Evolutionary conservation across 2,329 filamentous ascomycete genomes (phyloP), one percentile per base, ranked within the genome.

Genomic region (Colletotrichum noveboracense): DNA sequence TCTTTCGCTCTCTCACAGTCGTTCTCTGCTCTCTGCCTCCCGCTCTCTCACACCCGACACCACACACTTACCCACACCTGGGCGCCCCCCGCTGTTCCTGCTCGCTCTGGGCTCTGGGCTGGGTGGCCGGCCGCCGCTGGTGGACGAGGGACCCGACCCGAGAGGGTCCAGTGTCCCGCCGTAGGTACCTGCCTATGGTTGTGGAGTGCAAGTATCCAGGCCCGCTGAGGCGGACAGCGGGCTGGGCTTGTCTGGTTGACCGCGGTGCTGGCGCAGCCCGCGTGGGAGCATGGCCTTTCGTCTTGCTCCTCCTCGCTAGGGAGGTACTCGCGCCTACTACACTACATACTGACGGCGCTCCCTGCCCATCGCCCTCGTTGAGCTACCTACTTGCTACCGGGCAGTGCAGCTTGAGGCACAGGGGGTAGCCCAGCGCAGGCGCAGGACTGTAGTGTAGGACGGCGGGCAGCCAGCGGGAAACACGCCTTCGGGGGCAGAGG

Each of bases 371-470:
- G 43, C 18, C 43, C 43, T 52, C n/a, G 43, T 52, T 52, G 43
- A 52, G 43, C 10, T 52, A 52, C 43, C 43, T 52, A 48, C 38
- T 10, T 52, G 43, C 43, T 52, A 21, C 43, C 34, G 58, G 74
- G 74, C 74, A 76, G 74, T 76, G 70, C 74, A 74, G 48, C 62
- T 28, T 62, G 26, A 55, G 55, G 62, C 69, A 75, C 73, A 72
- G 73, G 69, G 73, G 69, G 62, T 18, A 64, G 69, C 69, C 62
- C 69, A 65, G 71, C 26, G 48, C 61, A 66, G 12, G 34, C 61
- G 32, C 55, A 73, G 62, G 55, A 55, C 36, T 12, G n/a, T 34
- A 55, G 28, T 12, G 58, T 34, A 30, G 30, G 21, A 24, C 55
- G 12, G 26, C 55, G 55, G 26, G 43, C 65, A 60, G 64, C 64